Evolutionary conservation across 305 asterid species (phyloP).

Genomic region (Fraxinus baroniana): DNA sequence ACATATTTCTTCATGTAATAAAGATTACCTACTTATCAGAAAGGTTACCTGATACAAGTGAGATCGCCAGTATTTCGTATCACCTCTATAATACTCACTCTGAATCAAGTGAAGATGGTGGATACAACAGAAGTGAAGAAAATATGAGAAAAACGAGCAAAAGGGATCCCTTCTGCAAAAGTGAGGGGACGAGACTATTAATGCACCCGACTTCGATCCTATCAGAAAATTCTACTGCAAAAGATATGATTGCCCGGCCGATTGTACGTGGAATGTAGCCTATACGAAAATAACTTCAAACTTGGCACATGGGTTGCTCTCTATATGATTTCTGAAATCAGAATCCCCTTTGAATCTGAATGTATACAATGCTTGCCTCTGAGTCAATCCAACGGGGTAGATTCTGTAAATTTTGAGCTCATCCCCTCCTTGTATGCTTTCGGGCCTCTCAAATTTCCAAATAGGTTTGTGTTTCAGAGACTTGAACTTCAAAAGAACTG

Average conservation of each 20-base stretch:
- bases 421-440: slow-evolving; percentile 64
- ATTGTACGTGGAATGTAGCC: background rate
- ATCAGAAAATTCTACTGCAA: background rate
- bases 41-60: background rate
- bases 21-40: background rate
- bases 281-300: slow-evolving; percentile 90
- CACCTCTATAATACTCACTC: background rate
- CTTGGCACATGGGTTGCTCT: slow-evolving; percentile 69
- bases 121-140: background rate
- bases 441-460: slow-evolving; percentile 87
- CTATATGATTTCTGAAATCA: slow-evolving; percentile 58
- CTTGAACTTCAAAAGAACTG: slow-evolving; percentile 52
- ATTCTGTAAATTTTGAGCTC: slow-evolving; percentile 66
- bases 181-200: background rate
- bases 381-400: slow-evolving; percentile 77
- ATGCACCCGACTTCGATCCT: slow-evolving; percentile 4
- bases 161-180: slow-evolving; percentile 15
- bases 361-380: slow-evolving; percentile 81
- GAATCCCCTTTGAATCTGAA: slow-evolving; percentile 62
- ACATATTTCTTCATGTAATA: background rate
- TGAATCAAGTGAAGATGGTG: background rate
- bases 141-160: background rate
- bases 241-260: background rate
- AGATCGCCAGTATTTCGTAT: background rate
- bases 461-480: slow-evolving; percentile 64